Base-by-base conservation (phyloP, 306 rosid species). In the Dalbergia cultrata region DNA sequence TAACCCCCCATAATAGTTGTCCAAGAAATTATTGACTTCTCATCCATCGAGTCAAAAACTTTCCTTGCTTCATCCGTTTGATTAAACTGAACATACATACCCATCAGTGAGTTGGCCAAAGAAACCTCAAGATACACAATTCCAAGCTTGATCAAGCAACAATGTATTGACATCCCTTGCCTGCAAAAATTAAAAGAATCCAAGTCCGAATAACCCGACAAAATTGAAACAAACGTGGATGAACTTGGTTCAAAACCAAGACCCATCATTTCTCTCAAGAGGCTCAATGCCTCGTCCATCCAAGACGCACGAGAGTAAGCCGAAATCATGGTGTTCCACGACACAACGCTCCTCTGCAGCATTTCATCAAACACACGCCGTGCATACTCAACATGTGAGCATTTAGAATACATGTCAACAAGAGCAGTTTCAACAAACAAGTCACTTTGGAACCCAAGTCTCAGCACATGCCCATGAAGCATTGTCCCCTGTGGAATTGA, bases 251-350 rank as follows among this genome's bases (percentile, higher is more conserved):
- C 79, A 79, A 81, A 81, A 34, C 86, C 88, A 78, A 67, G 39
- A 78, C 59, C 78, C 88, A 81, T 14, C 88, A 87, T 84, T 73
- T 88, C 86, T 78, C 65, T 87, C 80, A 83, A 77, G 16, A 83
- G 70, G 68, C 80, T 53, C 22, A 80, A 8, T 63, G 78, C 83
- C 80, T 68, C 72, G 13, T 85, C 84, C 78, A 87, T 80, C 73
- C 74, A 61, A 74, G 37, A 82, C 75, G 7, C 87, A 8, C 79
- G 90, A 57, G 81, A 79, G 33, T 90, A 89, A 72, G 88, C 92
- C 70, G 88, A 90, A 83, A 92, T 79, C 79, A 90, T 67, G 74
- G 95, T 59, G 3, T 92, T 92, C 92, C 91, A 92, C 5, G 92
- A 85, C 31, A 92, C 86, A 4, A 81, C 78, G 72, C 83, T 92